phyloP scores from a whole-genome alignment of 2,329 filamentous ascomycete genomes.

The Simplicillium sp. region DNA sequence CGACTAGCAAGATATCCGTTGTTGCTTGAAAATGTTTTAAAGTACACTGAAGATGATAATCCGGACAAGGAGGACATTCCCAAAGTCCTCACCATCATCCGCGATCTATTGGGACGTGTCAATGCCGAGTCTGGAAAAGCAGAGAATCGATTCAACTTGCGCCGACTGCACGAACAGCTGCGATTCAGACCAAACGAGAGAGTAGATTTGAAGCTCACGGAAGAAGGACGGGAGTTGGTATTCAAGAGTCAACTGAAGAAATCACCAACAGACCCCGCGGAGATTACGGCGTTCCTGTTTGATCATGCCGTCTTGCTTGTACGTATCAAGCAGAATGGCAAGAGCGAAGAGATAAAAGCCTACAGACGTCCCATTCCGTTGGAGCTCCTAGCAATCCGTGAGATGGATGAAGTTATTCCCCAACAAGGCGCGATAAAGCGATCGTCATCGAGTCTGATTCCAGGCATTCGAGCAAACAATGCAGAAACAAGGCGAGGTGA shows the following conservation, averaged over 20 bases:
- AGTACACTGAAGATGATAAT: conserved; percentile 82
- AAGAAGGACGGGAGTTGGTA: conserved; percentile 84
- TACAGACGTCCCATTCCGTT: conserved; percentile 90
- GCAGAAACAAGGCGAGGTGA: conserved; percentile 54
- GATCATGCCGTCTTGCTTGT: conserved; percentile 93
- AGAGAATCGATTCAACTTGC: conserved; percentile 93
- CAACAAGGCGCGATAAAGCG: conserved; percentile 72
- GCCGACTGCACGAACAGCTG: conserved; percentile 82
- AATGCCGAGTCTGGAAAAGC: conserved; percentile 95
- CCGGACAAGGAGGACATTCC: conserved; percentile 89
- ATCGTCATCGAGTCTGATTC: conserved; percentile 76
- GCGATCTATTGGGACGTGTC: conserved; percentile 76
- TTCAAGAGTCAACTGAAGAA: conserved; percentile 96
- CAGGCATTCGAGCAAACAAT: conserved; percentile 37
- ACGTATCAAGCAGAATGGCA: conserved; percentile 82
- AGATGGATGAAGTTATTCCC: conserved; percentile 95
- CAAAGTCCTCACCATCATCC: conserved; percentile 77
- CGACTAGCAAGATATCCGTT: conserved; percentile 89
- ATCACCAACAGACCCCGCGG: conserved; percentile 73
- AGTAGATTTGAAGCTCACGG: conserved; percentile 88
- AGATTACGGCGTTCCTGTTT: conserved; percentile 92
- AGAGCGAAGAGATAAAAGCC: conserved; percentile 88
- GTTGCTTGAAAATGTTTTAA: conserved; percentile 81
- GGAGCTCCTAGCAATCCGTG: conserved; percentile 83
- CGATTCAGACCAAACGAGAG: conserved; percentile 84